Evolutionary conservation across 2,329 filamentous ascomycete genomes (phyloP).

Genomic region (Calonectria leucothoes): DNA sequence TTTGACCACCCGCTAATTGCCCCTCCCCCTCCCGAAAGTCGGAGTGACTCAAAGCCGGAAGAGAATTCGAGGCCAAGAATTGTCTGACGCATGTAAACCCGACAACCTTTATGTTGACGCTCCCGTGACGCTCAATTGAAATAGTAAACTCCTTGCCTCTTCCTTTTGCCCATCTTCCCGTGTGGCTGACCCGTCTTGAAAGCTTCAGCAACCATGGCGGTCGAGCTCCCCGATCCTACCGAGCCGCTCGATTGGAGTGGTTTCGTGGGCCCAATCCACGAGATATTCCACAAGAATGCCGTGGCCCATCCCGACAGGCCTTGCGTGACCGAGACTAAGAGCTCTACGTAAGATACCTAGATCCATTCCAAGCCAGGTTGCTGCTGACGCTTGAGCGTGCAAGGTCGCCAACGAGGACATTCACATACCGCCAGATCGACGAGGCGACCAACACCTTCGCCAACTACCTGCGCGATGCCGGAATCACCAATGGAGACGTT

Average conservation of each 20-base stretch:
- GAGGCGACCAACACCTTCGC: slow-evolving; percentile 85
- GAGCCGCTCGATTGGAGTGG: slow-evolving; percentile 75
- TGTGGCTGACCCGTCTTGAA: too few relatives aligned
- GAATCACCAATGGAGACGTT: slow-evolving; percentile 83
- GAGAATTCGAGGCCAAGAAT: background rate
- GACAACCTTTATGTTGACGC: background rate
- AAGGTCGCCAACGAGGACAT: slow-evolving; percentile 68
- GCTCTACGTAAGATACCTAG: slow-evolving; percentile 34
- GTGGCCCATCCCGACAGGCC: slow-evolving; percentile 70
- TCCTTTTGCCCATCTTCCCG: background rate
- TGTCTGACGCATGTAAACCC: background rate
- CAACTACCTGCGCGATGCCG: slow-evolving; percentile 79
- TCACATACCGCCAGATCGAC: slow-evolving; percentile 86
- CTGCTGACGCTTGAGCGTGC: background rate
- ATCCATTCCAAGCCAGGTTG: background rate
- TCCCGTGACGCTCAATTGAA: background rate
- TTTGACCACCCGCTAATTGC: background rate
- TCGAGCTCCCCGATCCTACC: slow-evolving; percentile 69
- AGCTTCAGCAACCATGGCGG: slow-evolving; percentile 24
- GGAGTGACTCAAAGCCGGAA: background rate
- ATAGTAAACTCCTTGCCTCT: background rate
- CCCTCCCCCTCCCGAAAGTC: slow-evolving; percentile 1
- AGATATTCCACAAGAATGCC: slow-evolving; percentile 75
- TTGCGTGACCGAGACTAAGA: slow-evolving; percentile 63
- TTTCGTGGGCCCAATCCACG: slow-evolving; percentile 75